These are phyloP conservation scores for Suillus luteus DNA, from an alignment of 768 basidiomycete species.

Conservation along the genomic window DNA sequence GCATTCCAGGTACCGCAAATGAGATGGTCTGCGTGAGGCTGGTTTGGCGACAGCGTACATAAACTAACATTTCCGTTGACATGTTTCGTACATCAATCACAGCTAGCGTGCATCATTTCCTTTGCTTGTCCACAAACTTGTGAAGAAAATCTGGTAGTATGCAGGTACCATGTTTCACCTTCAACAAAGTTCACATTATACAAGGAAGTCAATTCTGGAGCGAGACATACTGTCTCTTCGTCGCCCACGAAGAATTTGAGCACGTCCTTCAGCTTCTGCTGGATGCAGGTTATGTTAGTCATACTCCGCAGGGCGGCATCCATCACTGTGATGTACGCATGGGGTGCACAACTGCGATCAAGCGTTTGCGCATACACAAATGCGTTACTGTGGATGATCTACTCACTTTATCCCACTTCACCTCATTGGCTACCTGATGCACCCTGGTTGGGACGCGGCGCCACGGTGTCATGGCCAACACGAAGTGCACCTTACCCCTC, in stretches of 20 bases:
- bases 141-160: background rate
- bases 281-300: background rate
- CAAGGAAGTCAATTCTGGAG: background rate
- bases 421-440: background rate
- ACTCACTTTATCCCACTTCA: background rate
- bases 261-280: background rate
- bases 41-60: slow-evolving; percentile 31
- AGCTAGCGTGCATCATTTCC: background rate
- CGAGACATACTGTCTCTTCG: background rate
- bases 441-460: background rate
- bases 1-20: slow-evolving; percentile 57
- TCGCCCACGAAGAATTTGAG: background rate
- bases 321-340: background rate
- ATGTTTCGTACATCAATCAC: slow-evolving; percentile 1
- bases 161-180: background rate
- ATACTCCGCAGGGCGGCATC: background rate
- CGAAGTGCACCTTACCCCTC: background rate
- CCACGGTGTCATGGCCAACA: slow-evolving; percentile 5
- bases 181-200: background rate
- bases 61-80: slow-evolving; percentile 3
- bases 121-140: background rate
- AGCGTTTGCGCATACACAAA: background rate
- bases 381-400: background rate
- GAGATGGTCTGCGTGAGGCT: slow-evolving; percentile 20
- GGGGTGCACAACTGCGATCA: background rate